A percentile compares a stretch with the other conserved stretches of the same genome.
Evolutionary conservation across 257 asterid genomes (phyloP).

Genomic region (Scutellaria baicalensis): DNA sequence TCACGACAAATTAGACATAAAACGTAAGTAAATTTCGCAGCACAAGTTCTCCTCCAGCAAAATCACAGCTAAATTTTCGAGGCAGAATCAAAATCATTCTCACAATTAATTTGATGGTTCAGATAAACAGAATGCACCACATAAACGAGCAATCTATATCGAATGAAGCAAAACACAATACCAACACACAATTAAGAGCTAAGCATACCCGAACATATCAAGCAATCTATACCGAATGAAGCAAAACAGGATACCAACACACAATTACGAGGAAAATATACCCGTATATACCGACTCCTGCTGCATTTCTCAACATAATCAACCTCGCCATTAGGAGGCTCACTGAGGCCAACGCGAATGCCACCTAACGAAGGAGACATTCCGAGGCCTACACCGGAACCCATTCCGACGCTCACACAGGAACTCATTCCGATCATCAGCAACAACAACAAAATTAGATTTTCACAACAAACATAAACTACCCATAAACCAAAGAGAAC

Average conservation of each 20-base stretch:
- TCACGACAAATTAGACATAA: background rate
- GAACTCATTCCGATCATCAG: slow-evolving; percentile 31
- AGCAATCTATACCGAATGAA: too few relatives aligned
- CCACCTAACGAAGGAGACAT: slow-evolving; percentile 10
- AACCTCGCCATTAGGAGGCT: slow-evolving; percentile 12
- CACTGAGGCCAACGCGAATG: slow-evolving; percentile 8
- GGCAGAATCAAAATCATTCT: background rate
- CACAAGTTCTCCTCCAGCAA: background rate
- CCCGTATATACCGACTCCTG: slow-evolving; percentile 60
- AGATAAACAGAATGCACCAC: background rate
- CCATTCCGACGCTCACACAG: slow-evolving; percentile 20
- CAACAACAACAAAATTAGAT: slow-evolving; percentile 7
- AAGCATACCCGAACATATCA: slow-evolving; percentile 60
- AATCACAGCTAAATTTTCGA: background rate
- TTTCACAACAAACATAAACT: slow-evolving; percentile 9
- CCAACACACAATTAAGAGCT: background rate
- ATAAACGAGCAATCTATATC: background rate
- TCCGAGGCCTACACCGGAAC: slow-evolving; percentile 21
- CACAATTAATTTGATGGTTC: background rate
- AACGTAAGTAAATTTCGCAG: background rate
- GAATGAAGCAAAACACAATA: too few relatives aligned
- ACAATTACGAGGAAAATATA: slow-evolving; percentile 5
- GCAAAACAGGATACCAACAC: background rate
- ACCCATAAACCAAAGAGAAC: slow-evolving; percentile 6
- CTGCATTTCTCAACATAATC: slow-evolving; percentile 61